Base-by-base conservation (phyloP, 208 protist genomes). In the Herpetomonas muscarum region DNA sequence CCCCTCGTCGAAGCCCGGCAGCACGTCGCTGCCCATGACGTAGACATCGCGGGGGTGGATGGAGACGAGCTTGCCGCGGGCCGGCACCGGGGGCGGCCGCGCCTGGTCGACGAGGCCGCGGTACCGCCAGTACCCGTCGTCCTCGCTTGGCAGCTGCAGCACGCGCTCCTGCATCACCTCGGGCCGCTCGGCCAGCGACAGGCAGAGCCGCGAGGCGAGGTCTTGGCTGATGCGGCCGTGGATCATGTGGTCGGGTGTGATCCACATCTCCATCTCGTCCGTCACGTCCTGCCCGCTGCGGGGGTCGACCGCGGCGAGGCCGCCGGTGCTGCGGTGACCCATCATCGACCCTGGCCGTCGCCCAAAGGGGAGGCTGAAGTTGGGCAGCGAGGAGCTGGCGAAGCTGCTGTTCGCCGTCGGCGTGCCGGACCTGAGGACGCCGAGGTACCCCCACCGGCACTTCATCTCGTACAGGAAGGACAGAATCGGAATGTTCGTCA, bases 401-500 rank as follows among this genome's bases (percentile, higher is more conserved):
- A 66, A 48, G 57, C 41, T 51, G 47, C 31, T 55, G 34, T 44
- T 48, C 49, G 47, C 48, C 6, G 66, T 55, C 19, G 77, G 69
- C 15, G 65, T 66, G 39, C 67, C 64, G 29, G 28, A 61, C 41
- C 77, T 77, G 21, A 83, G 56, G 63, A 90, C 48, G 4, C 81
- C 79, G 2, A 89, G 61, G 67, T 85, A 74, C 12, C 78, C 73
- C 80, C 76, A 87, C 13, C 85, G 79, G 61, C 81, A 86, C 46
- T 84, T 79, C 85, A 92, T 92, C 60, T 92, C 85, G 63, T 89
- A 79, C 39, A 92, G 53, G 63, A 92, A 92, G 22, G 85, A 92
- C 9, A 92, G 76, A 45, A 87, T 74, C 1, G 85, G 85, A 15
- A 92, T 75, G 74, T 90, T 92, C n/a, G 85, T 90, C 30, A 92